Conservation (phyloP, 768 basidiomycete genomes). For the Lactarius evosmus region DNA sequence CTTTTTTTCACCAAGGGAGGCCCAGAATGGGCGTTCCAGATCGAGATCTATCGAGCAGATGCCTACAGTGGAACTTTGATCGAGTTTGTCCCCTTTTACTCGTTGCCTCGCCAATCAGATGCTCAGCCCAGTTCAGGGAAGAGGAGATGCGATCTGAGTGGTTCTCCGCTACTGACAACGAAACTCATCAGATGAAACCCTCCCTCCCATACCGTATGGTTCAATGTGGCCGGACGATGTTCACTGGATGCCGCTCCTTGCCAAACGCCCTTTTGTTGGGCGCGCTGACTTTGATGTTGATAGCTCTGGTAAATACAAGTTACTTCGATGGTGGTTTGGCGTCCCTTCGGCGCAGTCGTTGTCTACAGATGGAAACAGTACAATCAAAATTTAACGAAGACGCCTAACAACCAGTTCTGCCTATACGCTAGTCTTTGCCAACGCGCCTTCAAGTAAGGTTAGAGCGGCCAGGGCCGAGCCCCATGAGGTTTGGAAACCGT, state of each 20-base stretch:
- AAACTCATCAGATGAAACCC: background rate
- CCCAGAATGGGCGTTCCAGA: constrained; percentile 59
- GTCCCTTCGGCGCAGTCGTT: constrained; percentile 12
- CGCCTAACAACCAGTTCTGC: background rate
- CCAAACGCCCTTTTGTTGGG: constrained; percentile 44
- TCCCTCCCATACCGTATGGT: constrained; percentile 55
- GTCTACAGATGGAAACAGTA: background rate
- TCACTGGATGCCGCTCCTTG: constrained; percentile 62
- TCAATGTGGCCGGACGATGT: constrained; percentile 62
- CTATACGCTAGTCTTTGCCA: constrained; percentile 28
- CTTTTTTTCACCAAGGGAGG: constrained; percentile 55
- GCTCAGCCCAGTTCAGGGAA: constrained; percentile 44
- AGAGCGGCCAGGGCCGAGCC: constrained; percentile 54
- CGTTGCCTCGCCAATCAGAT: constrained; percentile 1
- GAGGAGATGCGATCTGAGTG: constrained; percentile 88
- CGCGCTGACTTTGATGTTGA: constrained; percentile 43
- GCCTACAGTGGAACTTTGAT: constrained; percentile 55
- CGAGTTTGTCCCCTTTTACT: constrained; percentile 51
- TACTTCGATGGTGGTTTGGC: constrained; percentile 28
- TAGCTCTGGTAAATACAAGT: constrained; percentile 14
- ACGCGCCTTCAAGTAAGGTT: constrained; percentile 44
- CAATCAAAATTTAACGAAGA: background rate
- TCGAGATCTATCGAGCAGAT: constrained; percentile 68
- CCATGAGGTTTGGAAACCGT: constrained; percentile 64
- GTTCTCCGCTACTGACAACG: constrained; percentile 47